Base-by-base conservation (phyloP, 2,329 filamentous ascomycete species). In the Diaporthe caulivora region DNA sequence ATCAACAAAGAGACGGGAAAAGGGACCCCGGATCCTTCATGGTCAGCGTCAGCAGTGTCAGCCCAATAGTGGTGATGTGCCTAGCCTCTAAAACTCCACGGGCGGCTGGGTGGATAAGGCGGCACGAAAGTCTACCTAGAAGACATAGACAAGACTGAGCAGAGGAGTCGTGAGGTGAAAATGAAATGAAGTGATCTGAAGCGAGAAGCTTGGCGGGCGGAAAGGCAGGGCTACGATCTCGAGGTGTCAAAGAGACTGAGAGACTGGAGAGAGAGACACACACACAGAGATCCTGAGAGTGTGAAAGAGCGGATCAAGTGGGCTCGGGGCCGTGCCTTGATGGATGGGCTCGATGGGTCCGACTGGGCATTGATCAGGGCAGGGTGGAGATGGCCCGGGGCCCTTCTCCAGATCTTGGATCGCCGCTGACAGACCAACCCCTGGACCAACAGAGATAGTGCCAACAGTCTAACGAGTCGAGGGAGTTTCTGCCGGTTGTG, bases 391-490 rank as follows among this genome's bases (percentile, higher is more conserved):
- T 49, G 40, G 24, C 67, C 34, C 21, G 42, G 67, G 67, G 37
- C 55, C 44, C 69, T 71, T 71, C 69, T 71, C 69, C 69, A 62
- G 69, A 62, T 71, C 58, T 62, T n/a, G 55, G 55, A 71, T 62
- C 69, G 47, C 37, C 42, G n/a, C n/a, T 62, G 69, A 62, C 24
- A 53, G n/a, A 26, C 62, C 60, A 53, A 17, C 29, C 47, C 62
- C 62, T 67, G 62, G 31, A 53, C 47, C 15, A 53, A 29, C n/a
- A 53, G 21, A 53, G 2, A 37, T 40, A 44, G 26, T 17, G 60
- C 34, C 21, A 11, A 17, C 29, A 18, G 24, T 37, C 34, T 57
- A 6, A 24, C n/a, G 18, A 57, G 13, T 17, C 31, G 54, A 40
- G 54, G 37, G 31, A 7, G 29, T 7, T 49, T 15, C 13, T 65